A percentile compares a stretch with the other conserved stretches of the same genome.
phyloP scores from a whole-genome alignment of 2,329 filamentous ascomycete genomes.

The Sporothrix variecibatus region DNA sequence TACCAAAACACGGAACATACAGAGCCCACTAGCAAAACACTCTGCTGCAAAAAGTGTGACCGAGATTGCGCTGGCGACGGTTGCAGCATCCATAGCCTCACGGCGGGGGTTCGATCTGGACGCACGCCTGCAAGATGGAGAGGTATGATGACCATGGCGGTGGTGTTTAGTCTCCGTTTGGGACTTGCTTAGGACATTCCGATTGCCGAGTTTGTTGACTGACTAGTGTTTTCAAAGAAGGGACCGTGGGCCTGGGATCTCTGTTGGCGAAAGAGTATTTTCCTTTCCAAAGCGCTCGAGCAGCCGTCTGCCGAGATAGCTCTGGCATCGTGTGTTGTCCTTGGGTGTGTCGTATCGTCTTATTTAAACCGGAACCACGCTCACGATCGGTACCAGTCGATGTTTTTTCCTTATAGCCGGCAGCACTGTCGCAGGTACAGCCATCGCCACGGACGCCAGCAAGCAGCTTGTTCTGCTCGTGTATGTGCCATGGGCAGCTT shows the following conservation, averaged over 20 bases:
- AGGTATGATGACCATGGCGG: neutral
- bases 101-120: neutral
- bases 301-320: constrained; percentile 40
- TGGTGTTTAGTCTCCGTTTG: too few relatives aligned
- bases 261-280: neutral
- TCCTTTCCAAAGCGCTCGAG: constrained; percentile 27
- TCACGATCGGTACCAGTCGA: constrained; percentile 37
- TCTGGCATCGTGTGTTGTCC: constrained; percentile 39
- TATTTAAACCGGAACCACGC: constrained; percentile 40
- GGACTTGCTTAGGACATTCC: too few relatives aligned
- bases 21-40: neutral
- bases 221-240: neutral
- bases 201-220: neutral
- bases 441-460: constrained; percentile 34
- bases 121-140: neutral
- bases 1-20: neutral
- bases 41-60: neutral
- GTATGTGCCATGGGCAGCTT: constrained; percentile 41
- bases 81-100: neutral
- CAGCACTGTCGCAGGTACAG: constrained; percentile 33
- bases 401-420: constrained; percentile 37
- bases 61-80: neutral
- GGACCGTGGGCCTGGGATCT: neutral
- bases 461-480: constrained; percentile 40
- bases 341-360: constrained; percentile 42